Evolutionary conservation across 768 basidiomycete species (phyloP).

Genomic region (Tylopilus plumbeoviolaceoides): DNA sequence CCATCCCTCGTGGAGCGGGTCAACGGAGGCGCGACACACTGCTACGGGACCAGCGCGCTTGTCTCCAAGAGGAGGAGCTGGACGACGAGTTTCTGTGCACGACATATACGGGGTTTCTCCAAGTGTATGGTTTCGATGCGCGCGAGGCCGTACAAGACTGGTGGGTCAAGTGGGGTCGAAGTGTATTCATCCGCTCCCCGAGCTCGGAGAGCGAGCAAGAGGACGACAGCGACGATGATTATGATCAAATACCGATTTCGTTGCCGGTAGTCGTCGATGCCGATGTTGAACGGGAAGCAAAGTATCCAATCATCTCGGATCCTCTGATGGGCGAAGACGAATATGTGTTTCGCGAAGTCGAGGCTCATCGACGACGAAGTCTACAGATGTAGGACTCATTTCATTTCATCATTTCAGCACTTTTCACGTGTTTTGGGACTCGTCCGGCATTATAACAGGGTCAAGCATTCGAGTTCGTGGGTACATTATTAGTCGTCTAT

Average conservation of each 20-base stretch:
- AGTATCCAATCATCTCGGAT: constrained; percentile 11
- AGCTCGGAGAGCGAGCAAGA: not conserved
- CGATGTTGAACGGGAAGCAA: constrained; percentile 8
- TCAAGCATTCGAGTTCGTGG: not conserved
- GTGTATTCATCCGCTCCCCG: constrained; percentile 3
- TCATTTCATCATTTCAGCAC: not conserved
- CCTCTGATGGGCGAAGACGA: constrained; percentile 12
- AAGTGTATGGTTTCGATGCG: constrained; percentile 45
- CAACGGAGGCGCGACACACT: constrained; percentile 44
- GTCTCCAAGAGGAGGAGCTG: constrained; percentile 36
- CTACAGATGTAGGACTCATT: not conserved
- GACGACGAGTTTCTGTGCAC: constrained; percentile 37
- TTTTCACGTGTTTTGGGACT: not conserved
- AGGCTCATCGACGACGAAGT: not conserved
- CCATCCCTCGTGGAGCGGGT: constrained; percentile 38
- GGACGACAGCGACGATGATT: not conserved
- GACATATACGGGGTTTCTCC: constrained; percentile 49
- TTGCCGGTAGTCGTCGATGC: constrained; percentile 10
- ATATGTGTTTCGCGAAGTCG: constrained; percentile 8
- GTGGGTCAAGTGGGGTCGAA: constrained; percentile 53
- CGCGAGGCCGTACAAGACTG: constrained; percentile 56
- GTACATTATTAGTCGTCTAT: not conserved
- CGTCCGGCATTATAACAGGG: not conserved
- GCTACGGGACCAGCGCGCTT: constrained; percentile 25
- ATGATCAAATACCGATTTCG: not conserved